Base-by-base conservation (phyloP, 306 rosid species). In the Dryas octopetala region DNA sequence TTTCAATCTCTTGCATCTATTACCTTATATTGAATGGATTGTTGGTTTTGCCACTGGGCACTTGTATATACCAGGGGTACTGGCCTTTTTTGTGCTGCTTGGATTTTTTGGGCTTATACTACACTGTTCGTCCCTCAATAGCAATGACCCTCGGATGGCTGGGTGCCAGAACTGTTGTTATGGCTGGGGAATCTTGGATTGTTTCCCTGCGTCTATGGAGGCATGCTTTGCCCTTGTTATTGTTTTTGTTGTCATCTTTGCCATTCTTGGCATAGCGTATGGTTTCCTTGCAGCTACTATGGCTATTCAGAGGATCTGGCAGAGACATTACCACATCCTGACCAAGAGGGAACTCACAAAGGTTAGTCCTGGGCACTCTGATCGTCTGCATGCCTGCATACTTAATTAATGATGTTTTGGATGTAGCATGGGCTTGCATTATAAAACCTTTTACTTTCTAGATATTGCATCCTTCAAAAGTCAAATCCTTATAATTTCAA, bases 171-270 rank as follows among this genome's bases (percentile, higher is more conserved):
- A 96, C 83, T 96, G 99, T 83, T 96, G 99, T 77, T 96, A 96
- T 55, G 99, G 99, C 17, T 96, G 98, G 98, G 99, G 99, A 76
- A 90, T 96, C 66, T 82, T 96, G 87, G 99, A 96, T 84, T 96
- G 99, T 87, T 96, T 96, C 78, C 99, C 99, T 7, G 99, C 97
- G n/a, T 96, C 99, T 43, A 90, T 96, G 99, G 99, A 96, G 82
- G 99, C 98, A 4, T 96, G 99, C 85, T 96, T 96, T 80, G 97
- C 97, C 52, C 83, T 96, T 32, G 93, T 96, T 69, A 77, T 96
- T 55, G 98, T 96, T 77, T 96, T 96, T 9, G 97, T 96, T 14
- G 91, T 96, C 69, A 91, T 96, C 84, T 96, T 96, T 84, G 99
- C 96, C 28, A 96, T 96, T 82, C 97, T 96, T 76, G 99, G 99